phyloP scores from a whole-genome alignment of 371 early-diverging fungal species.

The Dichotomocladium elegans region DNA sequence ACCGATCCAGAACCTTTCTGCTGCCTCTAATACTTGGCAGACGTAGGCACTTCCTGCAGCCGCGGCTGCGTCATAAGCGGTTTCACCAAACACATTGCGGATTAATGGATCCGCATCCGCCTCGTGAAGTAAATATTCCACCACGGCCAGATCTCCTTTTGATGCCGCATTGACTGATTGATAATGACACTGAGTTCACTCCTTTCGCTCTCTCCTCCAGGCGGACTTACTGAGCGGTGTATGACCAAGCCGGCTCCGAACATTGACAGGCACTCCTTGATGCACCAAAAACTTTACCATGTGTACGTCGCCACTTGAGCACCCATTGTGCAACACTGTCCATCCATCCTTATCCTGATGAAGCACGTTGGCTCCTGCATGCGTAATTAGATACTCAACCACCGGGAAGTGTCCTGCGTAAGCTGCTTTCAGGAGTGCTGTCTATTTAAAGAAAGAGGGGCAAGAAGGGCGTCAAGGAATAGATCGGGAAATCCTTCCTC shows the following conservation, averaged over 20 bases:
- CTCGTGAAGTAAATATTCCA: constrained; percentile 57
- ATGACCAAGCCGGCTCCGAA: constrained; percentile 59
- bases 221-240: constrained; percentile 69
- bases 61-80: constrained; percentile 82
- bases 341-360: constrained; percentile 77
- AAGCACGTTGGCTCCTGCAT: constrained; percentile 53
- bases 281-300: constrained; percentile 56
- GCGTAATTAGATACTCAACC: constrained; percentile 56
- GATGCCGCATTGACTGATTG: constrained; percentile 71
- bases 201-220: neutral
- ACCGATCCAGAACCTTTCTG: constrained; percentile 28
- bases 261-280: constrained; percentile 54
- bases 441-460: constrained; percentile 38
- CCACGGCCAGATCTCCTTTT: constrained; percentile 60
- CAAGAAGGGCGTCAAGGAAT: neutral
- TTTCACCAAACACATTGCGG: constrained; percentile 66
- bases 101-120: constrained; percentile 59
- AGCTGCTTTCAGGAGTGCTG: constrained; percentile 75
- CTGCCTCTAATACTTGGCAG: constrained; percentile 61
- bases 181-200: neutral
- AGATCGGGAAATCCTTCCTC: too few species aligned
- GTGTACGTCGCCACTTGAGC: constrained; percentile 52
- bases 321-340: constrained; percentile 79
- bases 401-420: constrained; percentile 61
- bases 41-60: constrained; percentile 52